Evolutionary conservation across 208 protist species (phyloP).

Genomic region (Leishmania mexicana): DNA sequence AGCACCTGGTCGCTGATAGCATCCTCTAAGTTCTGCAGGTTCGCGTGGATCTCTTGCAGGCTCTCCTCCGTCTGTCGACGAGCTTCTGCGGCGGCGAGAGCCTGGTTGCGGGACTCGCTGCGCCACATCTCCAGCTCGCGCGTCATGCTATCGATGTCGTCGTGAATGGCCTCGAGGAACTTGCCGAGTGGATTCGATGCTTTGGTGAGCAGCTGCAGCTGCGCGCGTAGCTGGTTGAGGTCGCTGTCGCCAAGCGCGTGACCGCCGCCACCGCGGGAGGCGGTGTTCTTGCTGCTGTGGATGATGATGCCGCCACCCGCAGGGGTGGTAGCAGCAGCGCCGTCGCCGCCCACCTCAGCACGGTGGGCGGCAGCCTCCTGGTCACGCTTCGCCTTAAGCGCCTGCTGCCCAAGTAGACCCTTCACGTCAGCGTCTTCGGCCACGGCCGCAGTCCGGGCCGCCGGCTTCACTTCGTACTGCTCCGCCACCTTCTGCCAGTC

Average conservation of each 20-base stretch:
- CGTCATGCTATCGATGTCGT: conserved; percentile 91
- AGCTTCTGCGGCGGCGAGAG: conserved; percentile 76
- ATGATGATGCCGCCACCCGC: conserved; percentile 76
- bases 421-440: conserved; percentile 64
- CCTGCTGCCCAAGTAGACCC: conserved; percentile 84
- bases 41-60: conserved; percentile 78
- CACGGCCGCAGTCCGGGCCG: conserved; percentile 31
- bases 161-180: conserved; percentile 85
- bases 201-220: conserved; percentile 90
- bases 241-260: conserved; percentile 70
- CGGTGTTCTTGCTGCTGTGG: conserved; percentile 44
- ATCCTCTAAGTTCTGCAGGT: conserved; percentile 86
- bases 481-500: conserved; percentile 87
- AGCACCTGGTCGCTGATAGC: conserved; percentile 87
- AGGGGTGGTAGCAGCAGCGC: conserved; percentile 20
- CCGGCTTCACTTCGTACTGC: conserved; percentile 58
- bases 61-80: conserved; percentile 83
- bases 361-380: conserved; percentile 60
- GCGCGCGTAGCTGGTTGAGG: conserved; percentile 80
- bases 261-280: conserved; percentile 31
- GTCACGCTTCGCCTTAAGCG: conserved; percentile 79
- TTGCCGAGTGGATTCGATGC: conserved; percentile 89
- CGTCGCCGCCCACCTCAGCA: conserved; percentile 17
- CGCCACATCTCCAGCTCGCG: conserved; percentile 92
- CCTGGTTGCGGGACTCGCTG: conserved; percentile 82